These are phyloP conservation scores for Cryphonectria parasitica DNA, from an alignment of 2,329 filamentous ascomycete genomes.

Conservation along the genomic window DNA sequence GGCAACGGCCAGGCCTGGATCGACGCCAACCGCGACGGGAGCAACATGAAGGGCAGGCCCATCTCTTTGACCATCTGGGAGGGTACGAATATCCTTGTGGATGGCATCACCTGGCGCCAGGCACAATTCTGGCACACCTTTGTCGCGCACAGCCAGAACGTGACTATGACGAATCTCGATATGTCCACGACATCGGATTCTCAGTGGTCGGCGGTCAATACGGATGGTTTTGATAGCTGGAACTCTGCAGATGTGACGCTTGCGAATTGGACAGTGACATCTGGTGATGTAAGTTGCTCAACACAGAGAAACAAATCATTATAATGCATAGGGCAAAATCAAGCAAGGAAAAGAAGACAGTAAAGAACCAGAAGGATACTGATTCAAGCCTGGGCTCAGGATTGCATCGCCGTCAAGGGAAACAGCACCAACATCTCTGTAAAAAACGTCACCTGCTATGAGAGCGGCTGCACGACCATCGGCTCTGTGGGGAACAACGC, in stretches of 20 bases:
- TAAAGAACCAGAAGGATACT: neutral
- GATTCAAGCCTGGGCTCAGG: slow-evolving; percentile 32
- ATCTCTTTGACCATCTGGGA: slow-evolving; percentile 51
- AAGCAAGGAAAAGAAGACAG: too few relatives aligned
- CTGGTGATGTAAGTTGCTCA: slow-evolving; percentile 41
- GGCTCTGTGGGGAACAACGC: slow-evolving; percentile 43
- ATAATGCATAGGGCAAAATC: too few relatives aligned
- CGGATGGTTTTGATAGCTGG: slow-evolving; percentile 55
- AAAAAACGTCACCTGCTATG: slow-evolving; percentile 44
- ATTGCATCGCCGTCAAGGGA: slow-evolving; percentile 46
- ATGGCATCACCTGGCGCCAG: slow-evolving; percentile 50
- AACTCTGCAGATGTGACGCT: slow-evolving; percentile 52
- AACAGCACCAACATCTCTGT: slow-evolving; percentile 45
- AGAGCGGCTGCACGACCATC: slow-evolving; percentile 43
- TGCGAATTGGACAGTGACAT: slow-evolving; percentile 50
- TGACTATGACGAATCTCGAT: slow-evolving; percentile 57
- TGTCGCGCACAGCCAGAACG: slow-evolving; percentile 50
- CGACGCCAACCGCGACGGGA: slow-evolving; percentile 45
- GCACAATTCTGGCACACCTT: slow-evolving; percentile 55
- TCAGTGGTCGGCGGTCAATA: slow-evolving; percentile 52
- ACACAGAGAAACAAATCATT: neutral
- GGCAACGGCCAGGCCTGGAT: slow-evolving; percentile 52
- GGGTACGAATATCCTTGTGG: slow-evolving; percentile 49
- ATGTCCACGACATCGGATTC: slow-evolving; percentile 52
- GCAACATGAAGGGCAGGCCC: slow-evolving; percentile 49